Percentiles rank a stretch among this genome's conserved stretches.
Evolutionary conservation across 768 basidiomycete species (phyloP).

Genomic region (Hirschioporus abietinus): DNA sequence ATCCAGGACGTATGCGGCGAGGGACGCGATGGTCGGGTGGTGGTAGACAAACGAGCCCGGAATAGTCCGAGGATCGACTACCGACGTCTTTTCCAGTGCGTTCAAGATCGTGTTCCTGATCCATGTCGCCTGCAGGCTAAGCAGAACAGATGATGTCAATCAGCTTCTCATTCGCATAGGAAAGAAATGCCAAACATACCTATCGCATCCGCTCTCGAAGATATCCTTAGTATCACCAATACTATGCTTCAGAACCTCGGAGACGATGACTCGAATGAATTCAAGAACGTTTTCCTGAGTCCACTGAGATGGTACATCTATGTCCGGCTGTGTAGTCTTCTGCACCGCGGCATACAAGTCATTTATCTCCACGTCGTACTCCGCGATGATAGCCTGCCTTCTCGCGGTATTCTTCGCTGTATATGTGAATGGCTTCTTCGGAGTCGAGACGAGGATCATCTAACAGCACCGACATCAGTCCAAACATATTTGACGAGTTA

Average conservation of each 20-base stretch:
- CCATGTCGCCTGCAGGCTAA: slow-evolving; percentile 35
- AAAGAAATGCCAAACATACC: background rate
- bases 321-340: background rate
- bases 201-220: slow-evolving; percentile 15
- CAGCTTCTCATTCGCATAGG: background rate
- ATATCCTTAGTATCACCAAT: slow-evolving; percentile 15
- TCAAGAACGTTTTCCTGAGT: slow-evolving; percentile 15
- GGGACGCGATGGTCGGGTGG: slow-evolving; percentile 17
- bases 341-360: slow-evolving; percentile 25
- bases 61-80: slow-evolving; percentile 16
- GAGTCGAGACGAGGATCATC: slow-evolving; percentile 43
- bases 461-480: slow-evolving; percentile 12
- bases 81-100: slow-evolving; percentile 22
- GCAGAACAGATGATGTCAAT: background rate
- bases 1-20: slow-evolving; percentile 13
- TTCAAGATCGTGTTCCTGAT: slow-evolving; percentile 35
- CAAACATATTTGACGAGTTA: background rate
- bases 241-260: slow-evolving; percentile 11
- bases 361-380: slow-evolving; percentile 43
- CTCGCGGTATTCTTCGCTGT: slow-evolving; percentile 42
- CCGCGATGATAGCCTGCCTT: slow-evolving; percentile 32
- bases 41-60: slow-evolving; percentile 19
- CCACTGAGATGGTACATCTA: slow-evolving; percentile 15
- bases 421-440: slow-evolving; percentile 39
- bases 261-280: slow-evolving; percentile 15